A percentile compares a stretch with the other conserved stretches of the same genome.
phyloP scores from a whole-genome alignment of 2,329 filamentous ascomycete genomes.

The Penicillium corylophilum region DNA sequence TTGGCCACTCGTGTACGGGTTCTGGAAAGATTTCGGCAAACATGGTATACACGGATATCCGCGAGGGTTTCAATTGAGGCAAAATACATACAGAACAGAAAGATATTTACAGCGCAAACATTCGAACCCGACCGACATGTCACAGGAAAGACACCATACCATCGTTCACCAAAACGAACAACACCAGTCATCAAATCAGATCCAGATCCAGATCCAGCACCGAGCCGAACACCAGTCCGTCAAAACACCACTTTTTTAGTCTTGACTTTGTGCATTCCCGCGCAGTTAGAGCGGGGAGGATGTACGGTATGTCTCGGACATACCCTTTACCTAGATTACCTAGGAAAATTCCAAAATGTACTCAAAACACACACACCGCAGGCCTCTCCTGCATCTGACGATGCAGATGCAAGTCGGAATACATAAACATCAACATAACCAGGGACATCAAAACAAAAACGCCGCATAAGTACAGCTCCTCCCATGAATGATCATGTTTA shows the following conservation, averaged over 20 bases:
- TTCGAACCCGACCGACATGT: no score
- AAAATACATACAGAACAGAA: conserved; percentile 5
- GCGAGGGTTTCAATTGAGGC: background rate
- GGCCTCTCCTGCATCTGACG: conserved; percentile 1
- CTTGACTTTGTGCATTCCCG: conserved; percentile 4
- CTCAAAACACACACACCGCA: conserved; percentile 1
- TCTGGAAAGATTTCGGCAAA: background rate
- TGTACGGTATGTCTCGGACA: background rate
- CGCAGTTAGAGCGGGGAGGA: background rate
- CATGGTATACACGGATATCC: background rate
- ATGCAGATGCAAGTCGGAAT: conserved; percentile 18
- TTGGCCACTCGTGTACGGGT: background rate
- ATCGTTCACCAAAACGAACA: background rate
- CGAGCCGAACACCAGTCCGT: background rate
- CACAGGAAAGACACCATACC: background rate
- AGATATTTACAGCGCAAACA: conserved; percentile 1
- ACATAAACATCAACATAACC: background rate
- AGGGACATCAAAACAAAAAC: conserved; percentile 9
- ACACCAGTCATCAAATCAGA: background rate
- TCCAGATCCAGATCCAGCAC: background rate
- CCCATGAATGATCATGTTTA: conserved; percentile 12
- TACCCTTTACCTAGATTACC: background rate
- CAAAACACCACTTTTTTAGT: background rate
- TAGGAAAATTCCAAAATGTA: background rate
- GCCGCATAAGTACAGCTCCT: conserved; percentile 21